Conservation (phyloP, 2,329 filamentous ascomycete genomes). For the Boeremia exigua region DNA sequence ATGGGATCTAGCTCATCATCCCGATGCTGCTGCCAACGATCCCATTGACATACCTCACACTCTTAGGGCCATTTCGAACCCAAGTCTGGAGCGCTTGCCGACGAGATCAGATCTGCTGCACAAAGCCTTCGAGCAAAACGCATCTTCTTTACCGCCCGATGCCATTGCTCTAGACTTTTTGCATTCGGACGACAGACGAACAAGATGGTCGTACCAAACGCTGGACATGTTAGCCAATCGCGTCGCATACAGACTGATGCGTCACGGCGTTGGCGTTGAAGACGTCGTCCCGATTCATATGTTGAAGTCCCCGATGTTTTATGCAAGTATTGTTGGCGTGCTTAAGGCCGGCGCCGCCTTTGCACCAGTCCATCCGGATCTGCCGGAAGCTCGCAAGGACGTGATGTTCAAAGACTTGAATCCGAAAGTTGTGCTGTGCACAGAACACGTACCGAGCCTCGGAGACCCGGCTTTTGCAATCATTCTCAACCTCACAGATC, state of each 20-base stretch:
- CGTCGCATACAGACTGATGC: slow-evolving; percentile 40
- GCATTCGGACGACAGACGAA: slow-evolving; percentile 35
- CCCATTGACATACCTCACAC: slow-evolving; percentile 26
- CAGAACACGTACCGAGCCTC: background rate
- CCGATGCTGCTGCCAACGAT: slow-evolving; percentile 30
- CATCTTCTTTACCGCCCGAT: slow-evolving; percentile 26
- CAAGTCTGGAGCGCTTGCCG: slow-evolving; percentile 19
- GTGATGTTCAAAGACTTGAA: slow-evolving; percentile 45
- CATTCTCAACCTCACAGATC: slow-evolving; percentile 26
- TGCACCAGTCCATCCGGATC: slow-evolving; percentile 44
- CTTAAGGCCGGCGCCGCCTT: slow-evolving; percentile 51
- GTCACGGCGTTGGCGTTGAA: slow-evolving; percentile 29
- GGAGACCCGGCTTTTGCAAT: background rate
- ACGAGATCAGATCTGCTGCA: slow-evolving; percentile 37
- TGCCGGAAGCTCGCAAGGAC: slow-evolving; percentile 43
- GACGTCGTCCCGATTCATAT: slow-evolving; percentile 48
- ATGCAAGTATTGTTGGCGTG: slow-evolving; percentile 48
- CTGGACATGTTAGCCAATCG: slow-evolving; percentile 42
- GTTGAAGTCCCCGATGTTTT: slow-evolving; percentile 43
- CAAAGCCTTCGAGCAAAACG: slow-evolving; percentile 48
- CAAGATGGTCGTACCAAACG: slow-evolving; percentile 42
- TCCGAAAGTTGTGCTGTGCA: slow-evolving; percentile 38
- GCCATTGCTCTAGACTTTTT: slow-evolving; percentile 49
- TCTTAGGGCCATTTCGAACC: slow-evolving; percentile 36
- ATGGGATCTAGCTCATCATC: slow-evolving; percentile 29